Evolutionary conservation across 495 filamentous ascomycete species (phyloP), one percentile per base, ranked within the genome.

Genomic region (Bryoglossum gracile): DNA sequence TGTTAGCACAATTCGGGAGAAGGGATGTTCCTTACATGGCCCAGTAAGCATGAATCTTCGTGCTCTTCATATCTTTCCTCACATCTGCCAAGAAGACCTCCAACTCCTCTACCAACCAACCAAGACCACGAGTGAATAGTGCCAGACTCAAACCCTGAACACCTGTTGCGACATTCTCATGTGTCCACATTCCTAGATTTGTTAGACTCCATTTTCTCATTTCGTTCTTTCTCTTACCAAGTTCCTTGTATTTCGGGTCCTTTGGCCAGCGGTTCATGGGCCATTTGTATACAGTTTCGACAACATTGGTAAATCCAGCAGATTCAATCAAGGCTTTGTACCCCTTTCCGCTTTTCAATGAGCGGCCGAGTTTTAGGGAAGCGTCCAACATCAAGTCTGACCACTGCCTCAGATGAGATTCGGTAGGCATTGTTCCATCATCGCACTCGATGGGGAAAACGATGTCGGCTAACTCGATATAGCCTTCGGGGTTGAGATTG

Each of bases 61-160:
- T 58, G 56, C 79, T 69, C 53, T 64, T 63, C 35, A 82, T 57
- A 38, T 78, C 79, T 26, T 68, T 66, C 43, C 72, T 67, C 17
- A 80, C 69, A 17, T 74, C 70, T 1, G 71, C 70, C 6, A 79
- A 59, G 38, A 80, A 62, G 1, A 67, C 64, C 54, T 81, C 71
- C 22, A 81, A 67, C 37, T 76, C 68, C 34, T 66, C 58, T 10
- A n/a, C 52, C 32, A 14, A 62, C 74, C 72, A 80, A 0, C 74
- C 74, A 11, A 76, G 63, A 19, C 65, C 59, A 4, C 68, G 65
- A 0, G 76, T 77, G 56, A 80, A 81, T 1, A 79, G 58, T 11
- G 69, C 71, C 37, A 74, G 70, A 23, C 63, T 69, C 33, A 78
- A 17, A 4, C 46, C 53, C 24, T 14, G 17, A 5, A 55, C 33